Evolutionary conservation across 306 rosid species (phyloP), one percentile per base, ranked within the genome.

Genomic region (Gillenia trifoliata): DNA sequence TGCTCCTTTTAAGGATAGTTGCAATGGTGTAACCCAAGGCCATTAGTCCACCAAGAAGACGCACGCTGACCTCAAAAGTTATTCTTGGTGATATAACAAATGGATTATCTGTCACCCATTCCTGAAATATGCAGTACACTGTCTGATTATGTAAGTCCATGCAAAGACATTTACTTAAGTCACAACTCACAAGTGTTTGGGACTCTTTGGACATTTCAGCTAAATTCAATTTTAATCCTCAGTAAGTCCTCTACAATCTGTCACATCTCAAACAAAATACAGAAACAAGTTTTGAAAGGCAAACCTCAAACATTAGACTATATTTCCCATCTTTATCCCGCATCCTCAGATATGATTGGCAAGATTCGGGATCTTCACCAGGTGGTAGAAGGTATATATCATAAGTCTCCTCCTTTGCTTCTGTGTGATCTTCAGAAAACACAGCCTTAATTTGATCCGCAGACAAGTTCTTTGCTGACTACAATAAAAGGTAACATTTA

Each of bases 221-320:
- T 11, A 66, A 10, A 25, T 6, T 52, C 23, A 28, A 25, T 34
- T 30, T 69, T 33, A 23, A 56, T 11, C 65, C 10, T 11, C 57
- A 19, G 38, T 40, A 38, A 49, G 34, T 72, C 66, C 66, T 71
- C 8, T 36, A 36, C 28, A 71, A 56, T 26, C 56, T 45, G 31
- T 77, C n/a, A 28, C 30, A 70, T n/a, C 16, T 23, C n/a, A 68
- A 38, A 25, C 11, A 34, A 72, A 59, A 57, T 61, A 66, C 73
- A 78, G 16, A 70, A 36, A 41, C 28, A 75, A 71, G 66, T 55
- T 66, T 65, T 50, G 80, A 56, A 72, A 72, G 64, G 79, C 86
- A 70, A 76, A 92, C 99, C 99, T 95, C 99, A 89, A 95, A 95
- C 99, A 95, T 95, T 75, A 95, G 99, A 86, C 97, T 87, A 78